Evolutionary conservation across 805 yeast species (phyloP).

Genomic region (Kodamaea kakaduensis): DNA sequence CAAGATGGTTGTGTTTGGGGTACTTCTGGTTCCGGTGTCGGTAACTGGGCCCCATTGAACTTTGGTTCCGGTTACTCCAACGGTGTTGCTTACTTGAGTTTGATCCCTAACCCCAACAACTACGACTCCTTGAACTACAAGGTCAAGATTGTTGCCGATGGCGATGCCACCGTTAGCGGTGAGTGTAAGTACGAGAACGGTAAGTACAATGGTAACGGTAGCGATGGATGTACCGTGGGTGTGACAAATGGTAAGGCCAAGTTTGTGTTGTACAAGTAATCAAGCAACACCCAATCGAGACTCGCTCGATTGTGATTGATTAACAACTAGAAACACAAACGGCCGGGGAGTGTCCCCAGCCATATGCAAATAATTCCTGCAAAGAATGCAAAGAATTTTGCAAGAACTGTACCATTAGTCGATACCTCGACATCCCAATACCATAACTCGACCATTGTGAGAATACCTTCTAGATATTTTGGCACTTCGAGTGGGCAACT

Average conservation of each 20-base stretch:
- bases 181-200: constrained; percentile 81
- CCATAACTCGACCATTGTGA: no score
- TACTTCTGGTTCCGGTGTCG: constrained; percentile 50
- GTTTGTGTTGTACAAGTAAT: constrained; percentile 62
- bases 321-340: no score
- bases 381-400: no score
- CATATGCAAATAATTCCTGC: no score
- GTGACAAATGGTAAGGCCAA: constrained; percentile 81
- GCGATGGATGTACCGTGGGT: constrained; percentile 92
- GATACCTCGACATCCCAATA: no score
- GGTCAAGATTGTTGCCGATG: constrained; percentile 67
- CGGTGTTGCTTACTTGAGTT: constrained; percentile 71
- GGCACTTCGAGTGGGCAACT: no score
- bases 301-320: no score
- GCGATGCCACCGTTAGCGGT: constrained; percentile 52
- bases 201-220: constrained; percentile 58
- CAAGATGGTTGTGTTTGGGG: constrained; percentile 91
- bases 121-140: constrained; percentile 51
- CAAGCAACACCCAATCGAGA: no score
- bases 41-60: constrained; percentile 79
- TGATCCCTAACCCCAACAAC: constrained; percentile 96
- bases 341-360: no score
- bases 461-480: no score
- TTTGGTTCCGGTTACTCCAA: constrained; percentile 75
- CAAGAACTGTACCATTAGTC: no score